Base-by-base conservation (phyloP, 2,329 filamentous ascomycete genomes). In the Colletotrichum sp. region DNA sequence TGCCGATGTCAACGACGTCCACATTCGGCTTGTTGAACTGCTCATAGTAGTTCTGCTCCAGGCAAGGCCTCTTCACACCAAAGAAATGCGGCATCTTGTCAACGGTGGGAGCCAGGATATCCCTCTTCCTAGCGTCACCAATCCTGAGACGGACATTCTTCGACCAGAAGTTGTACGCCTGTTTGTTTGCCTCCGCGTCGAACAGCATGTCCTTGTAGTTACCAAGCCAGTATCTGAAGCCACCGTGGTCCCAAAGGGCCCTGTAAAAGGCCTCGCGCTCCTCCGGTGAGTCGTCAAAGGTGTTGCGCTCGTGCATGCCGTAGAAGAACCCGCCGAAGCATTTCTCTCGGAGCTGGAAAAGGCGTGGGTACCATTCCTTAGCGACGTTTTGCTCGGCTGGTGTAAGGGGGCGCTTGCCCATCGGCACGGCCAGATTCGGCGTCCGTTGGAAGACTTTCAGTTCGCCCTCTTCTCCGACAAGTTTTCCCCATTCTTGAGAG, bases 361-460 rank as follows among this genome's bases (percentile, higher is more conserved):
- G 82, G 65, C 87, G 82, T 0, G 82, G 84, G 64, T 90, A 90
- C 43, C 79, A 81, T 9, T 75, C 76, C 76, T 89, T 88, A 27
- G 77, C 79, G 3, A 78, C 78, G 29, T 89, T 82, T 77, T 93
- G 89, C 74, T 91, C 87, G 70, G 87, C 84, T 13, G 79, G 82
- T 1, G 85, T 87, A 6, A 76, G 69, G 1, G n/a, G 18, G 8
- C 61, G 55, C 21, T 66, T 75, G 9, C 74, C 72, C 90, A 94
- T 92, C 0, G 91, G 91, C 1, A 93, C 77, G 0, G 90, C 90
- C 8, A 92, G 83, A 72, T 93, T 94, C 0, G 92, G 92, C 1
- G 91, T 93, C 13, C 92, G 87, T 77, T 93, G 91, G 80, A 93
- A 93, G 43, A 94, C 89, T 4, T 82, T 87, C 29, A 94, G 76